A percentile compares a stretch with the other conserved stretches of the same genome.
These are phyloP conservation scores for Colletotrichum chlorophyti DNA, from an alignment of 2,329 filamentous ascomycete genomes.

Conservation along the genomic window DNA sequence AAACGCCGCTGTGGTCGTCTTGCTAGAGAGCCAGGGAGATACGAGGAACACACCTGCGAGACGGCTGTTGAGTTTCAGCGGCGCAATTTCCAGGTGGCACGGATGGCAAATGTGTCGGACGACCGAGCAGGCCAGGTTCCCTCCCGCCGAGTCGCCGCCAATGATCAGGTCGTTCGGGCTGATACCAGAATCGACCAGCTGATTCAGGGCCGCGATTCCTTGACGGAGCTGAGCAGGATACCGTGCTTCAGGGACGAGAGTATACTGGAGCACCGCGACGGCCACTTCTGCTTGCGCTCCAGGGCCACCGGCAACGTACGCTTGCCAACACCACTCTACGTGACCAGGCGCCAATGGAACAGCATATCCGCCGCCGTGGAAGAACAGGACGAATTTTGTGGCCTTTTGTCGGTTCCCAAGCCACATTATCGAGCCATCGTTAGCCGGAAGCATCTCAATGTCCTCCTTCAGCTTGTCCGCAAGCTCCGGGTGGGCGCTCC, in stretches of 20 bases:
- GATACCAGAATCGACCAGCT: conserved; percentile 39
- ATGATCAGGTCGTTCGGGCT: conserved; percentile 39
- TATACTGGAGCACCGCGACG: conserved; percentile 27
- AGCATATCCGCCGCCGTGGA: conserved; percentile 40
- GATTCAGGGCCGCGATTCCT: conserved; percentile 35
- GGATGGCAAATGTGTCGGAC: conserved; percentile 42
- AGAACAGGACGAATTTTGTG: conserved; percentile 36
- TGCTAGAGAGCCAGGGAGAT: conserved; percentile 40
- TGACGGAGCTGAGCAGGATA: conserved; percentile 26
- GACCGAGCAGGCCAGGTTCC: conserved; percentile 41
- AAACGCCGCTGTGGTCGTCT: conserved; percentile 33
- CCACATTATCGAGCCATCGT: conserved; percentile 34
- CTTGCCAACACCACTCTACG: conserved; percentile 36
- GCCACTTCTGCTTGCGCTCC: conserved; percentile 22
- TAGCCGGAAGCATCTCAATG: conserved; percentile 9
- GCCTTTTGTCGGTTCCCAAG: conserved; percentile 36
- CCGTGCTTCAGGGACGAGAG: conserved; percentile 21
- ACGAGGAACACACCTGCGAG: conserved; percentile 41
- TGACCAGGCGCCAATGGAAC: conserved; percentile 32
- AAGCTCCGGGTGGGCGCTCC: not conserved
- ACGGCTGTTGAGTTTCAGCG: conserved; percentile 33
- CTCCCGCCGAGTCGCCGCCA: conserved; percentile 45
- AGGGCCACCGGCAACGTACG: conserved; percentile 30
- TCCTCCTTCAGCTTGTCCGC: conserved; percentile 1
- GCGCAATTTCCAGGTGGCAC: conserved; percentile 30